Evolutionary conservation across 441 rosid species (phyloP).

Genomic region (Melastoma candidum): DNA sequence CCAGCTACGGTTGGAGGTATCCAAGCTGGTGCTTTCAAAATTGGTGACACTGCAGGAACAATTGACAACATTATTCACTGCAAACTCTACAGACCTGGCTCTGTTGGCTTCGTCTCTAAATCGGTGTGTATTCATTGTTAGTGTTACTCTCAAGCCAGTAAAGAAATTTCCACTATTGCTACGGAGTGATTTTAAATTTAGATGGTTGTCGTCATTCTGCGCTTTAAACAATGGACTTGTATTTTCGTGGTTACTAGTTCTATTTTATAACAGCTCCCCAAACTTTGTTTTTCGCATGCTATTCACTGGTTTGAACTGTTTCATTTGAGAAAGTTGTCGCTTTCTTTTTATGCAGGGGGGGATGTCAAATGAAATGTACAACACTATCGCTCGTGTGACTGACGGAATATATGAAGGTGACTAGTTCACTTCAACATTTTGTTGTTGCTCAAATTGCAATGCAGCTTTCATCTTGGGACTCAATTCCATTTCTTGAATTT

Average conservation of each 20-base stretch:
- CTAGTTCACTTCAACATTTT: constrained; percentile 8
- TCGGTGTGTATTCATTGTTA: constrained; percentile 47
- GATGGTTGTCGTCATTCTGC: no score
- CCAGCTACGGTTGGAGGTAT: constrained; percentile 98
- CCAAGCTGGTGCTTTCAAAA: constrained; percentile 97
- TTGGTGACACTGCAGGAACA: constrained; percentile 98
- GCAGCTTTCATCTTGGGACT: no score
- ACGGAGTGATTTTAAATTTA: no score
- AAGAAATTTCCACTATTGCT: no score
- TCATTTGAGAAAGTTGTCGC: no score
- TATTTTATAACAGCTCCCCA: no score
- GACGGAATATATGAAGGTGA: constrained; percentile 94
- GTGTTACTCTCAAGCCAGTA: neutral
- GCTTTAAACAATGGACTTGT: no score
- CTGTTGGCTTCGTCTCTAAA: constrained; percentile 94
- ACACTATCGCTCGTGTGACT: constrained; percentile 78
- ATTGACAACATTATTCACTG: constrained; percentile 82
- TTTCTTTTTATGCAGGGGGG: constrained; percentile 53
- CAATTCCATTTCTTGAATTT: constrained; percentile 5
- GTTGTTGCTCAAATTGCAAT: no score
- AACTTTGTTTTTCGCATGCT: no score
- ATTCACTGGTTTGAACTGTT: no score
- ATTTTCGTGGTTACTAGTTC: no score
- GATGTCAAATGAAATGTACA: constrained; percentile 94
- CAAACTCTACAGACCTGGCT: constrained; percentile 95